Percentiles rank a stretch among this genome's conserved stretches.
phyloP scores from a whole-genome alignment of 1,284 basidiomycete genomes.

The Trichosporon asahii region DNA sequence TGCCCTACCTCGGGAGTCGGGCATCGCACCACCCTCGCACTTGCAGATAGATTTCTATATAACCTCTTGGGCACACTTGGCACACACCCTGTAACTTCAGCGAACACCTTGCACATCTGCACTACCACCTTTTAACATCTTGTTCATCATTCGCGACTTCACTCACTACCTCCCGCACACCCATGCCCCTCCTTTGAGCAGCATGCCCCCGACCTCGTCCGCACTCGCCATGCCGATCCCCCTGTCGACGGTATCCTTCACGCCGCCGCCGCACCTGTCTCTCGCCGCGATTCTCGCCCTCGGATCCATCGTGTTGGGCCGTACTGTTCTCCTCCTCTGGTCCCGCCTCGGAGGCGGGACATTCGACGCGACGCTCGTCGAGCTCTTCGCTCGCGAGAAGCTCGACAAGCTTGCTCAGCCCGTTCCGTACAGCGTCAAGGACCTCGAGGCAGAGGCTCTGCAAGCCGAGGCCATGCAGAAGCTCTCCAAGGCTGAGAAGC shows the following conservation, averaged over 20 bases:
- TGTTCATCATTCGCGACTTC: not conserved
- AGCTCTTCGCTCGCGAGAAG: not conserved
- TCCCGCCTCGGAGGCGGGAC: not conserved
- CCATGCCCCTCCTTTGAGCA: not conserved
- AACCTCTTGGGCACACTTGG: not conserved
- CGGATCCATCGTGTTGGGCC: slow-evolving; percentile 1
- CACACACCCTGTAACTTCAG: too few species aligned
- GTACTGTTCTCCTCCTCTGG: not conserved
- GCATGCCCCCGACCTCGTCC: not conserved
- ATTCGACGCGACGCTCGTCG: not conserved
- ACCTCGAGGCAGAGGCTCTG: not conserved
- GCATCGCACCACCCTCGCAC: not conserved
- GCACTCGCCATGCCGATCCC: not conserved
- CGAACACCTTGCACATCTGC: not conserved
- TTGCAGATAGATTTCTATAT: not conserved
- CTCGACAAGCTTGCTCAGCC: too few species aligned
- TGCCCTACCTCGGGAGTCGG: not conserved
- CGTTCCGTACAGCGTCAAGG: not conserved
- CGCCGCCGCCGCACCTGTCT: not conserved
- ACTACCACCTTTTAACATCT: not conserved
- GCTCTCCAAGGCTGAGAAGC: not conserved
- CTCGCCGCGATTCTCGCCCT: not conserved
- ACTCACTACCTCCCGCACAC: not conserved
- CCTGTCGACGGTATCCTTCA: not conserved
- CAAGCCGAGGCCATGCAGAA: not conserved